A percentile compares a stretch with the other conserved stretches of the same genome.
phyloP scores from a whole-genome alignment of 2,329 filamentous ascomycete species.

The Talaromyces atroroseus region DNA sequence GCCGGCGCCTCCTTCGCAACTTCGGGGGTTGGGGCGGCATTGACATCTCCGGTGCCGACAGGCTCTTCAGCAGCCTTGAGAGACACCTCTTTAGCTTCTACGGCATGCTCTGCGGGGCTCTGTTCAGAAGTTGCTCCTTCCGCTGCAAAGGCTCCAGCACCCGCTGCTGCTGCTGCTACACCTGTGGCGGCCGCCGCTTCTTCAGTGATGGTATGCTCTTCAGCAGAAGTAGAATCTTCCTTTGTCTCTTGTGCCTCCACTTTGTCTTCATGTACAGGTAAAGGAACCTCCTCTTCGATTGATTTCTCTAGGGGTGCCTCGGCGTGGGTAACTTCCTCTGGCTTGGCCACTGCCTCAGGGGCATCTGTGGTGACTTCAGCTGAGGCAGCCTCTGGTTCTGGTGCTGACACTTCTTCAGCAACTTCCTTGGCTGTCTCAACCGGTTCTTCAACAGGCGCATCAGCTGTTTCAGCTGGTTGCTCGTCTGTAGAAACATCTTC shows the following conservation, averaged over 20 bases:
- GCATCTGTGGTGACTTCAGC: background rate
- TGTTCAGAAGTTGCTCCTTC: constrained; percentile 17
- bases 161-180: constrained; percentile 13
- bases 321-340: background rate
- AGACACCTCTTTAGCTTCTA: background rate
- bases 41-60: background rate
- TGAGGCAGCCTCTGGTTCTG: constrained; percentile 9
- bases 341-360: constrained; percentile 1
- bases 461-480: background rate
- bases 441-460: constrained; percentile 1
- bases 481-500: constrained; percentile 10
- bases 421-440: background rate
- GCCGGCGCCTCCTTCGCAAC: background rate
- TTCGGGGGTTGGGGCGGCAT: background rate
- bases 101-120: constrained; percentile 14
- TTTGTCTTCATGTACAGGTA: constrained; percentile 3
- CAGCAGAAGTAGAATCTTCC: constrained; percentile 5
- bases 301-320: background rate
- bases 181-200: constrained; percentile 22
- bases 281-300: background rate
- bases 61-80: background rate
- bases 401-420: background rate
- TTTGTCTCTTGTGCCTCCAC: constrained; percentile 7
- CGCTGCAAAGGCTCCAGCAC: constrained; percentile 14
- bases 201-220: constrained; percentile 17